Evolutionary conservation across 345 rosid genomes (phyloP).

Genomic region (Aurinia saxatilis): DNA sequence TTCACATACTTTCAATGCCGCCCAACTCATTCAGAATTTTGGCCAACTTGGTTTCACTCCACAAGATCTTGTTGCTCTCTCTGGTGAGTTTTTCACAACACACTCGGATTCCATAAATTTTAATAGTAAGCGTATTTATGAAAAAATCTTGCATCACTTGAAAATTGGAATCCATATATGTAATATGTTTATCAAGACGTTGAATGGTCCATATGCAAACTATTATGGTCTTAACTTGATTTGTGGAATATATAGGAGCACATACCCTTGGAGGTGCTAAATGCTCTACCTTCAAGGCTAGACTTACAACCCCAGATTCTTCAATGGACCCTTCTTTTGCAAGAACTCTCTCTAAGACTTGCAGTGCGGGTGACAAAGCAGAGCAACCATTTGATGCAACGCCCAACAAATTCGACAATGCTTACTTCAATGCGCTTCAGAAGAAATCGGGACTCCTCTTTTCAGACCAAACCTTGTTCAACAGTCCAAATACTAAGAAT

Average conservation of each 20-base stretch:
- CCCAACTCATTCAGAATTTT: conserved; percentile 52
- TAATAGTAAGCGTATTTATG: too few relatives aligned
- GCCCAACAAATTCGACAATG: conserved; percentile 57
- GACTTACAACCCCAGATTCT: conserved; percentile 47
- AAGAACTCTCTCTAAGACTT: conserved; percentile 47
- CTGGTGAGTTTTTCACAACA: conserved; percentile 35
- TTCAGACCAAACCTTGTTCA: conserved; percentile 70
- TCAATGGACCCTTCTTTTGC: conserved; percentile 49
- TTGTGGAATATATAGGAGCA: conserved; percentile 65
- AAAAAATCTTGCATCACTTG: too few relatives aligned
- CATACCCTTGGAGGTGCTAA: conserved; percentile 91
- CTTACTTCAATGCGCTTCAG: conserved; percentile 48
- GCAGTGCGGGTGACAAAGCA: conserved; percentile 64
- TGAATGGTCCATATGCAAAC: neutral
- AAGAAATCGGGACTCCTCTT: conserved; percentile 65
- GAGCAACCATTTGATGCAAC: conserved; percentile 74
- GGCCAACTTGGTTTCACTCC: conserved; percentile 64
- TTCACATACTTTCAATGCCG: conserved; percentile 57
- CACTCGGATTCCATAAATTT: too few relatives aligned
- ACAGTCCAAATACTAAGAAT: conserved; percentile 37
- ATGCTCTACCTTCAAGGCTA: conserved; percentile 70
- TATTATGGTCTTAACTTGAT: conserved; percentile 4
- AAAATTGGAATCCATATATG: too few relatives aligned
- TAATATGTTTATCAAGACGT: neutral
- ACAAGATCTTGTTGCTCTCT: conserved; percentile 84